These are phyloP conservation scores for Annulohypoxylon truncatum DNA, from an alignment of 2,329 filamentous ascomycete genomes.

Conservation along the genomic window DNA sequence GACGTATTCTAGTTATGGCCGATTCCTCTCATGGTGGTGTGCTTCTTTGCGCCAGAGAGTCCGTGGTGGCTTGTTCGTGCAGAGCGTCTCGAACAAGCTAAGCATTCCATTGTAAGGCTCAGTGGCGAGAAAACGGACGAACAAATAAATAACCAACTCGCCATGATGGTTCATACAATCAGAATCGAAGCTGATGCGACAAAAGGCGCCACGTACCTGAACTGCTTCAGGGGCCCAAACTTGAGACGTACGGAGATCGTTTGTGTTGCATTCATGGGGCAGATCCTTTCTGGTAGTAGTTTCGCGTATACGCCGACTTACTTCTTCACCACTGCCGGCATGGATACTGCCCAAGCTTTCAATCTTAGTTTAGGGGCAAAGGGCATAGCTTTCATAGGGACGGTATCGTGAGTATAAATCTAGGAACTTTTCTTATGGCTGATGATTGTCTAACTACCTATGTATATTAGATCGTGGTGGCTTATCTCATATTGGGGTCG, in stretches of 20 bases:
- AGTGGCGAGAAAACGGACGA: constrained; percentile 46
- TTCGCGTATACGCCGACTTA: constrained; percentile 56
- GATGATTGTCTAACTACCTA: constrained; percentile 32
- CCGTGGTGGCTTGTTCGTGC: constrained; percentile 60
- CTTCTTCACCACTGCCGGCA: constrained; percentile 53
- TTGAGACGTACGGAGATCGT: constrained; percentile 59
- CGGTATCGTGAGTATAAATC: constrained; percentile 54
- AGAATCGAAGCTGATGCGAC: constrained; percentile 56
- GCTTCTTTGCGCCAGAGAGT: constrained; percentile 58
- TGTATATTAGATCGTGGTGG: constrained; percentile 55
- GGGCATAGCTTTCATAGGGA: constrained; percentile 54
- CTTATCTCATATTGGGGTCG: constrained; percentile 55
- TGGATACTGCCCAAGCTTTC: constrained; percentile 49
- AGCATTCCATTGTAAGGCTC: constrained; percentile 51
- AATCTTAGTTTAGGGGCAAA: constrained; percentile 51
- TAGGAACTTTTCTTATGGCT: not conserved
- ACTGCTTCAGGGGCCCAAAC: constrained; percentile 61
- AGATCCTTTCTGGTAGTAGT: constrained; percentile 51
- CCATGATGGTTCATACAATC: constrained; percentile 60
- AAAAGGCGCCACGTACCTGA: constrained; percentile 56
- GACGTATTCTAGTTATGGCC: constrained; percentile 52
- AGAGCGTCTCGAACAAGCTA: constrained; percentile 53
- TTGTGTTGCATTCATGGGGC: constrained; percentile 52
- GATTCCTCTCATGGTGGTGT: constrained; percentile 53
- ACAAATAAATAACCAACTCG: constrained; percentile 55